Percentiles rank a stretch among this genome's conserved stretches.
phyloP scores from a whole-genome alignment of 805 yeast species.

The Kuraishia ogatae region DNA sequence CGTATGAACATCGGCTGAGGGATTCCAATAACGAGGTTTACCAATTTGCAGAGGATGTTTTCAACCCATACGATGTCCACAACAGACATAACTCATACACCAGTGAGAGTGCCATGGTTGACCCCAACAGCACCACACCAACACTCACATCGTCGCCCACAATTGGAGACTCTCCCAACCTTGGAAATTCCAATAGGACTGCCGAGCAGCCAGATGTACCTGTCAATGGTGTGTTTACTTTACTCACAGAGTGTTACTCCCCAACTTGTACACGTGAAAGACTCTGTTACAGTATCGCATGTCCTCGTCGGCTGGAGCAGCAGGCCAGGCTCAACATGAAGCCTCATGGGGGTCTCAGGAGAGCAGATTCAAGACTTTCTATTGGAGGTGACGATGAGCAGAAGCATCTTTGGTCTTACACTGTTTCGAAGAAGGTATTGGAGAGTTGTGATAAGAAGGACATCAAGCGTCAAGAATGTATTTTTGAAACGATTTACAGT shows the following conservation, averaged over 20 bases:
- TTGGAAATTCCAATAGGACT: background rate
- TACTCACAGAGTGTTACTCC: conserved; percentile 90
- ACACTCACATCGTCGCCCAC: background rate
- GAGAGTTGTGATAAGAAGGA: conserved; percentile 77
- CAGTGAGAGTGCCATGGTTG: conserved; percentile 2
- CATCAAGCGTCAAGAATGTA: conserved; percentile 88
- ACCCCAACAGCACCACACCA: background rate
- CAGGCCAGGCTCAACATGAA: conserved; percentile 87
- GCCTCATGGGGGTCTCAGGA: conserved; percentile 74
- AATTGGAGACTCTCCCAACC: background rate
- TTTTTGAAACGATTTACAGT: conserved; percentile 87
- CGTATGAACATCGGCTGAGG: conserved; percentile 86
- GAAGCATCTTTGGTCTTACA: conserved; percentile 87
- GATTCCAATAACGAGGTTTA: conserved; percentile 85
- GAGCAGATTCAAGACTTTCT: conserved; percentile 65
- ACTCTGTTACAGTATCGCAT: conserved; percentile 89
- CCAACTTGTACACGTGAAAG: conserved; percentile 90
- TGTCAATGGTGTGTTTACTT: conserved; percentile 88
- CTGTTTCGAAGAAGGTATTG: conserved; percentile 74
- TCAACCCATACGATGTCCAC: conserved; percentile 15
- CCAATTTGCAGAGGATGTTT: conserved; percentile 57
- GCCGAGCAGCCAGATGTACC: conserved; percentile 3
- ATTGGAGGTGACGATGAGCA: conserved; percentile 70
- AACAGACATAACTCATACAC: conserved; percentile 2
- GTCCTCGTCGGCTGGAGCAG: conserved; percentile 93